Base-by-base conservation (phyloP, 768 basidiomycete genomes). In the Russula earlei region DNA sequence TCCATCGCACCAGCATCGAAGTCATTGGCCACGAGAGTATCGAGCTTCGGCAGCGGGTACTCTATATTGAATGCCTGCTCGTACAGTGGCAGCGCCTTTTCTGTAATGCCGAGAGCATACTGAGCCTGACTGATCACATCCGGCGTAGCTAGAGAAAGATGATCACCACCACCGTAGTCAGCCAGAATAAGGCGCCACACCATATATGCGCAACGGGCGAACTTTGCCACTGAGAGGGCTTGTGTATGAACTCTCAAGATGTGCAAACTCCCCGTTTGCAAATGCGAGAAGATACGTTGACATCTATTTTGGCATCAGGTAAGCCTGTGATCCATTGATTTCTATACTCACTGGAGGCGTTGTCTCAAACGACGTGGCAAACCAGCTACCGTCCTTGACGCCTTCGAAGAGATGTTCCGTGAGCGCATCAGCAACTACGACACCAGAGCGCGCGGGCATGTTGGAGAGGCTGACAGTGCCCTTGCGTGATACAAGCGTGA, bases 1-100 rank as follows among this genome's bases (percentile, higher is more conserved):
- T 96, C 94, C 93, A 94, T 93, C 5, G 87, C 69, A 74, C 85
- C 89, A 31, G 86, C 84, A 65, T 95, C 92, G 63, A 96, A 96
- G 67, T 96, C 93, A 50, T 79, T 80, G 4, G 83, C 92, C 54
- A 91, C 89, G 14, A 98, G 76, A 2, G 93, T 94, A 66, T 97
- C 95, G 42, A 98, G 78, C 74, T 98, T 97, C 5, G 92, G 91
- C 25, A 98, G 77, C 22, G 94, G 91, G 68, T 85, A 98, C 55
- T 86, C 87, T 61, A 97, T 84, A 62, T 94, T 84, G 66, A 97
- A 97, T 53, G 95, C 78, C 67, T 85, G 75, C 70, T 98, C 94
- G 68, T 94, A 97, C n/a, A 92, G 67, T 15, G 93, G 92, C 14
- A 96, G 72, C 10, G 89, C 87, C 29, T 75, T 76, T 6, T 77